phyloP scores from a whole-genome alignment of 2,329 filamentous ascomycete species.

The Bipolaris victoriae region DNA sequence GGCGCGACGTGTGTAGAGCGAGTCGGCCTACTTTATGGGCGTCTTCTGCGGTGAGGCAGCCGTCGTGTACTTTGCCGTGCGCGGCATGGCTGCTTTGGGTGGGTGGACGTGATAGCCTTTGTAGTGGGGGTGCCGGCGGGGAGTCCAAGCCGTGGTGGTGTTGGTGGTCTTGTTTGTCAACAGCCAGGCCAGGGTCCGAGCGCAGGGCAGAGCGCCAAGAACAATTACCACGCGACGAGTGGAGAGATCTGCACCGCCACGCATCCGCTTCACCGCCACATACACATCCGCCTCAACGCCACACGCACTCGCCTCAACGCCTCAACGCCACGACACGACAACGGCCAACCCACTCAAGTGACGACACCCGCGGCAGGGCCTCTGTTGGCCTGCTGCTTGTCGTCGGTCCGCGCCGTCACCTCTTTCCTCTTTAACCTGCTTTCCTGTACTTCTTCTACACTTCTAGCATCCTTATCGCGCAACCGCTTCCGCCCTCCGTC shows the following conservation, averaged over 20 bases:
- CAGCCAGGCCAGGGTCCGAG: constrained; percentile 11
- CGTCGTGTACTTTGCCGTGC: constrained; percentile 56
- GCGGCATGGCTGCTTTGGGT: constrained; percentile 56
- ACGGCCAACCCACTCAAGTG: neutral
- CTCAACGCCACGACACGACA: no score
- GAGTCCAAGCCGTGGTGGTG: no score
- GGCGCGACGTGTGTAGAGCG: neutral
- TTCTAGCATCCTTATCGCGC: neutral
- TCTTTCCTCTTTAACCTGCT: neutral
- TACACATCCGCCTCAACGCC: neutral
- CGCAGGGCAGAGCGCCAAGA: neutral
- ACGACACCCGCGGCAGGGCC: neutral
- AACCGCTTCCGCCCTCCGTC: neutral
- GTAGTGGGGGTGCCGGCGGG: neutral
- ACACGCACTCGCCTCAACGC: no score
- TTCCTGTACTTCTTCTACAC: neutral
- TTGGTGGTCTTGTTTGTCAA: constrained; percentile 31
- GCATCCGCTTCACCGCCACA: neutral
- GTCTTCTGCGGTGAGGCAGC: constrained; percentile 58
- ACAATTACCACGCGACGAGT: neutral
- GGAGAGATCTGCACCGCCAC: neutral
- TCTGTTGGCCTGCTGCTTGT: neutral
- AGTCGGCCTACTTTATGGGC: constrained; percentile 35
- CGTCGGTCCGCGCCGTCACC: neutral
- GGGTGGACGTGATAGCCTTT: constrained; percentile 16